Conservation (phyloP, 352 stramenopile species). For the Pythium brassicae region DNA sequence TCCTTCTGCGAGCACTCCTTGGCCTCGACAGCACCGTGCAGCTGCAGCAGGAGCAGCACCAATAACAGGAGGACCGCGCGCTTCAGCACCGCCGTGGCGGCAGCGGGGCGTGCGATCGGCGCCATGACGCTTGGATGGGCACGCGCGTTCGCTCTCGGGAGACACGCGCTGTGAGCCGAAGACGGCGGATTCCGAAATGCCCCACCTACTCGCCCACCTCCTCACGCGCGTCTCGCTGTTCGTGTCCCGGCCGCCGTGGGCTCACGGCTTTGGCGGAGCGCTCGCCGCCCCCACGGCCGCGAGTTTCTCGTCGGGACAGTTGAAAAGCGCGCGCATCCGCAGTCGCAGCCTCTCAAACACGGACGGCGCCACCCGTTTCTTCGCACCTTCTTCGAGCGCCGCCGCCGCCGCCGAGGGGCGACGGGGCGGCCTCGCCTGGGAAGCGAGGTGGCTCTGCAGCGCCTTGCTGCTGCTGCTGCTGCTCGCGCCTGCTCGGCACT, state of each 20-base stretch:
- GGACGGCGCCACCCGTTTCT: slow-evolving; percentile 13
- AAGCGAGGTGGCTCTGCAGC: background rate
- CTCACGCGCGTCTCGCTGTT: background rate
- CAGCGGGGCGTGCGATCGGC: background rate
- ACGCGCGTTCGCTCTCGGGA: background rate
- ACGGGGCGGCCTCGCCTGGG: background rate
- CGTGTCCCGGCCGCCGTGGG: too few relatives aligned
- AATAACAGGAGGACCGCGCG: slow-evolving; percentile 1
- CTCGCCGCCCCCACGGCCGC: background rate
- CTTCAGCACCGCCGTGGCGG: too few relatives aligned
- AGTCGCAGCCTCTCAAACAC: slow-evolving; percentile 45
- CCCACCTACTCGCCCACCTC: background rate
- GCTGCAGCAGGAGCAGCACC: slow-evolving; percentile 11
- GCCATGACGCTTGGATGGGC: background rate
- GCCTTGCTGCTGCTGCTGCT: slow-evolving; percentile 19
- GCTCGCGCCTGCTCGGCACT: slow-evolving; percentile 26
- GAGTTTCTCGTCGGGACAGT: slow-evolving; percentile 7
- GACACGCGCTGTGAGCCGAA: too few relatives aligned
- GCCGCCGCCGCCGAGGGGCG: background rate
- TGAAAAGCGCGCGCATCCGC: slow-evolving; percentile 31
- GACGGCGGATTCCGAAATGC: background rate
- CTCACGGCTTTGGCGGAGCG: background rate
- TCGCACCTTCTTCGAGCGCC: slow-evolving; percentile 3
- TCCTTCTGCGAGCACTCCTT: slow-evolving; percentile 33
- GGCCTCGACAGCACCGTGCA: background rate